Percentiles rank a stretch among this genome's conserved stretches.
Evolutionary conservation across 1,284 basidiomycete species (phyloP).

Genomic region (Ceratobasidium sp.): DNA sequence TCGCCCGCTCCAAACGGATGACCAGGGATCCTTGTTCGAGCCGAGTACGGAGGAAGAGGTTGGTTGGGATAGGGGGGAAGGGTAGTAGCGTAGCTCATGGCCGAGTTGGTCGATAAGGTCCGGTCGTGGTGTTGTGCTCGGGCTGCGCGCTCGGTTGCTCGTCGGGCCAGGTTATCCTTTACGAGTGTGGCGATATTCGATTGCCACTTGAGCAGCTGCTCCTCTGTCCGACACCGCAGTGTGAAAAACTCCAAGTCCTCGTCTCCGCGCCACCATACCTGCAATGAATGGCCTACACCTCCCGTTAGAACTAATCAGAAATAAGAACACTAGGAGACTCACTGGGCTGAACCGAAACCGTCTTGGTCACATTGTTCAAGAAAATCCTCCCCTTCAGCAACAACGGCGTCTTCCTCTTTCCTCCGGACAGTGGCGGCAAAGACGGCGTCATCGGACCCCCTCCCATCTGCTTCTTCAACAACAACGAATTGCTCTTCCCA

Average conservation of each 20-base stretch:
- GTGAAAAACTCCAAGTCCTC: slow-evolving; percentile 94
- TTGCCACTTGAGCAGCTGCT: slow-evolving; percentile 94
- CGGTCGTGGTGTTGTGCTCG: slow-evolving; percentile 37
- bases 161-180: slow-evolving; percentile 53
- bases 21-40: slow-evolving; percentile 60
- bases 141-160: slow-evolving; percentile 47
- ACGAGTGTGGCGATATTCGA: slow-evolving; percentile 88
- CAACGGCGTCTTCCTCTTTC: slow-evolving; percentile 81
- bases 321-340: background rate
- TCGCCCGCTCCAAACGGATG: slow-evolving; percentile 63
- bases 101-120: slow-evolving; percentile 35
- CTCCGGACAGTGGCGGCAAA: slow-evolving; percentile 58
- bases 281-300: slow-evolving; percentile 60
- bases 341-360: slow-evolving; percentile 60
- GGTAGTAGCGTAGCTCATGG: slow-evolving; percentile 41
- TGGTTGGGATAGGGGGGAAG: slow-evolving; percentile 42
- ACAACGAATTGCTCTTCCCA: slow-evolving; percentile 77
- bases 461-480: slow-evolving; percentile 71
- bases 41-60: slow-evolving; percentile 24
- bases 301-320: slow-evolving; percentile 21
- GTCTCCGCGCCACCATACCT: slow-evolving; percentile 95
- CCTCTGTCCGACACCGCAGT: slow-evolving; percentile 91
- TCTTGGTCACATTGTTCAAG: slow-evolving; percentile 90
- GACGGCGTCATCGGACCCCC: slow-evolving; percentile 53
- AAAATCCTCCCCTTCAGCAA: slow-evolving; percentile 98